phyloP scores from a whole-genome alignment of 345 rosid species.

The Aquilaria yunnanensis region DNA sequence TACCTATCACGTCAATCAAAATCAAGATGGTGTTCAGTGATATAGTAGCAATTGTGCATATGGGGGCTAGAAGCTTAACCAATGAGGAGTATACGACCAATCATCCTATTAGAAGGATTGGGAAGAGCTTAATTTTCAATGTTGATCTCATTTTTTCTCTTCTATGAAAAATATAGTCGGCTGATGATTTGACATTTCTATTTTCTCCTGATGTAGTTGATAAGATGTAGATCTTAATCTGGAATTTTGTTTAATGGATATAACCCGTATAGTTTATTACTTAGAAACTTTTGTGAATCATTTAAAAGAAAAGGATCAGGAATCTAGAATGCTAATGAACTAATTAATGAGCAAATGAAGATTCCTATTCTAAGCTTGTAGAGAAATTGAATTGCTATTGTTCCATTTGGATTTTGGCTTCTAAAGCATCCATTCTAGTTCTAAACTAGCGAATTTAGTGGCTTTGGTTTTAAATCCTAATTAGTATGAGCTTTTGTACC shows the following conservation, averaged over 20 bases:
- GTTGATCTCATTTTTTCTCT: constrained; percentile 19
- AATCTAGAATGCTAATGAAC: no score
- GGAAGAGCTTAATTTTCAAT: constrained; percentile 90
- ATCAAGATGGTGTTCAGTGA: constrained; percentile 99
- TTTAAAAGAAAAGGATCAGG: no score
- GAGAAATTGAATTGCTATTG: background rate
- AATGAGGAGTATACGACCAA: constrained; percentile 84
- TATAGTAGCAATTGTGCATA: constrained; percentile 88
- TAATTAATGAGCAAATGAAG: no score
- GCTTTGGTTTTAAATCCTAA: no score
- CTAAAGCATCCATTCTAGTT: no score
- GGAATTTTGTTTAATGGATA: no score
- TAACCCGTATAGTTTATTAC: no score
- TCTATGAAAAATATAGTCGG: background rate
- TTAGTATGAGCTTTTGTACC: no score
- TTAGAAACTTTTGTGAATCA: no score
- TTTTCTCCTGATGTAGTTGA: no score
- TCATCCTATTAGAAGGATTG: constrained; percentile 97
- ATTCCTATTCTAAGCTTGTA: background rate
- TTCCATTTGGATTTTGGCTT: background rate
- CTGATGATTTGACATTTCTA: background rate
- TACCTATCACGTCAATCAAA: constrained; percentile 92
- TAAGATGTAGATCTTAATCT: no score
- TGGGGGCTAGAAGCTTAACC: constrained; percentile 77
- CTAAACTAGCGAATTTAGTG: no score